Base-by-base conservation (phyloP, 306 rosid species). In the Casuarina glauca region DNA sequence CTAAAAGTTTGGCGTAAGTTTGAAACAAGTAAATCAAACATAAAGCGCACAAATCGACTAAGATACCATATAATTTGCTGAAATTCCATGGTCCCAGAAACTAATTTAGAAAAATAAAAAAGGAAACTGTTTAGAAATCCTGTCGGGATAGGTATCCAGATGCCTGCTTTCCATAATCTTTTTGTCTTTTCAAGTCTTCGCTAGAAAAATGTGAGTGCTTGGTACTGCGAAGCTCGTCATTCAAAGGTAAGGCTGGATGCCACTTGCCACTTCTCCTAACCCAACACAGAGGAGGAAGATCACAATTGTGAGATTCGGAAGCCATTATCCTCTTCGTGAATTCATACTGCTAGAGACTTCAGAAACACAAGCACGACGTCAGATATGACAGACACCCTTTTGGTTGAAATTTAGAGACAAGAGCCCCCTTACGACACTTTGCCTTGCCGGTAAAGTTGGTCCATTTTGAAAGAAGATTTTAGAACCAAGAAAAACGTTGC, bases 241-340 rank as follows among this genome's bases (percentile, higher is more conserved):
- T 73, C 73, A 81, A 57, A 77, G 46, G 55, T 50, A 69, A 43
- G 75, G 93, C 72, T 89, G 89, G 86, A 89, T 62, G 78, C 89
- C 90, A 89, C 93, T 84, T 62, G 78, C 89, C 90, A 89, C 93
- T 84, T 72, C 73, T 66, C 84, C 66, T 78, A 76, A 74, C 79
- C 81, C 89, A 83, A 74, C 74, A 77, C 74, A 79, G 76, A 69
- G 38, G 73, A 85, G 74, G 81, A 82, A 75, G 81, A 70, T 35
- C 58, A 69, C 78, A 68, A 49, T 70, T 79, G 49, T 75, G 81
- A 81, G 81, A 75, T 77, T 53, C 78, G 76, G 72, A 84, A 76
- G 71, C 64, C 83, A 72, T 74, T 51, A 79, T 76, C 81, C 76
- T 76, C 84, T 71, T 70, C 62, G 32, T 86, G 76, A 4, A 77